phyloP scores from a whole-genome alignment of 352 stramenopile genomes.

The Phytophthora boehmeriae region DNA sequence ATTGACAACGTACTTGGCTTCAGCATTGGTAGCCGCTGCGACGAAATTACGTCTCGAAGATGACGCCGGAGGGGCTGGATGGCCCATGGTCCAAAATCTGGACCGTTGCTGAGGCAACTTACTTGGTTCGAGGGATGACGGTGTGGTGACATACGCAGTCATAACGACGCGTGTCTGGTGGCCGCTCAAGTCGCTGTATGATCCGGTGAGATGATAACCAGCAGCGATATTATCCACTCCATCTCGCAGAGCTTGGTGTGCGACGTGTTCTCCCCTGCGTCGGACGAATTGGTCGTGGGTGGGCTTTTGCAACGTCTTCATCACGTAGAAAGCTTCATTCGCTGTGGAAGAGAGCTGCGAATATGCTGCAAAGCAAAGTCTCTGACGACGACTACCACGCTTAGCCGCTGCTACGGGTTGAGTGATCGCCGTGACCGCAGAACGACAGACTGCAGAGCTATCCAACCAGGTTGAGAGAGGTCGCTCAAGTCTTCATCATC shows the following conservation, averaged over 20 bases:
- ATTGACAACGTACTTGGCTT: slow-evolving; percentile 61
- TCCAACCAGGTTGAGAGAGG: slow-evolving; percentile 34
- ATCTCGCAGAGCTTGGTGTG: slow-evolving; percentile 33
- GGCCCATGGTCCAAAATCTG: slow-evolving; percentile 25
- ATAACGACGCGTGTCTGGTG: slow-evolving; percentile 63
- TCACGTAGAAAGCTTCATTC: slow-evolving; percentile 67
- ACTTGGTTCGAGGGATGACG: background rate
- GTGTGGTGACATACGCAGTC: slow-evolving; percentile 54
- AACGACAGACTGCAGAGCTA: slow-evolving; percentile 58
- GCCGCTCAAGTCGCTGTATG: slow-evolving; percentile 53
- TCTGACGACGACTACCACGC: slow-evolving; percentile 44
- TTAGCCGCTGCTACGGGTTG: slow-evolving; percentile 37
- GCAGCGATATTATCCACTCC: slow-evolving; percentile 65
- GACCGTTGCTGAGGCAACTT: slow-evolving; percentile 2
- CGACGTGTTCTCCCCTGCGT: slow-evolving; percentile 5
- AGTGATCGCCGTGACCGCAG: slow-evolving; percentile 44
- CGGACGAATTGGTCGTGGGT: slow-evolving; percentile 44
- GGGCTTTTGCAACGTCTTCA: slow-evolving; percentile 62
- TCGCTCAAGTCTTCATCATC: slow-evolving; percentile 38
- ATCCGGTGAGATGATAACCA: slow-evolving; percentile 62
- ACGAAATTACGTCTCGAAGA: slow-evolving; percentile 10
- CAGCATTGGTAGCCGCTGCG: slow-evolving; percentile 21
- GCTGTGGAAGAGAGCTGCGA: slow-evolving; percentile 42
- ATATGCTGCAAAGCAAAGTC: slow-evolving; percentile 67
- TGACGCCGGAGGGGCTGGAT: background rate